A percentile compares a stretch with the other conserved stretches of the same genome.
These are phyloP conservation scores for Aspergillus nanangensis DNA, from an alignment of 495 filamentous ascomycete species.

Conservation along the genomic window DNA sequence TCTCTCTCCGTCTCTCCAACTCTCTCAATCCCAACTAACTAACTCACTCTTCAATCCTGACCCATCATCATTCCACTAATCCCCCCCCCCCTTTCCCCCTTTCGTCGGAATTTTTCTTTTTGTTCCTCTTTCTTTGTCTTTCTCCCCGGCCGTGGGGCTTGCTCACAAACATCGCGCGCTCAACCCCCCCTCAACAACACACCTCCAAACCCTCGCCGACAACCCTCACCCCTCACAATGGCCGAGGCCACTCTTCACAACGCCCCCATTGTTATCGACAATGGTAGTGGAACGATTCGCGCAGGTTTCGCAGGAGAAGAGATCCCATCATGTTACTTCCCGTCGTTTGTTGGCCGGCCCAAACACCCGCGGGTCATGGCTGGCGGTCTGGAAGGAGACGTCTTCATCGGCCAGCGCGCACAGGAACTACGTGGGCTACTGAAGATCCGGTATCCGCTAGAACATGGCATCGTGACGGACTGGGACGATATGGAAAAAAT, in stretches of 20 bases:
- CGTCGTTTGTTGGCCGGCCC: slow-evolving; percentile 95
- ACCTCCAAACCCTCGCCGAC: slow-evolving; percentile 11
- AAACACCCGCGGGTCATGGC: slow-evolving; percentile 96
- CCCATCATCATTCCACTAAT: too few relatives aligned
- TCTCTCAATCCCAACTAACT: too few relatives aligned
- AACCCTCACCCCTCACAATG: slow-evolving; percentile 49
- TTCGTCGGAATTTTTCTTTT: too few relatives aligned
- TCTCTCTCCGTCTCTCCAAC: neutral
- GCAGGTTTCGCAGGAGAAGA: slow-evolving; percentile 97
- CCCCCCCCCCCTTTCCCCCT: too few relatives aligned
- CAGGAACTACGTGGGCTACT: slow-evolving; percentile 89
- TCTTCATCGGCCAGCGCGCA: slow-evolving; percentile 92
- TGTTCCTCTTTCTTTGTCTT: neutral
- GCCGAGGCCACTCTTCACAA: slow-evolving; percentile 82
- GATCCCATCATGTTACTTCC: slow-evolving; percentile 91
- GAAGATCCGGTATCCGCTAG: slow-evolving; percentile 92
- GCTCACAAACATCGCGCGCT: slow-evolving; percentile 22
- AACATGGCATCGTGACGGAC: slow-evolving; percentile 97
- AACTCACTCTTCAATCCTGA: too few relatives aligned
- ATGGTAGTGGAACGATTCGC: slow-evolving; percentile 95
- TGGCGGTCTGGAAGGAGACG: slow-evolving; percentile 91
- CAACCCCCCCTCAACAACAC: slow-evolving; percentile 7
- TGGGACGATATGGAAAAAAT: slow-evolving; percentile 99
- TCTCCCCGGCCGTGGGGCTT: slow-evolving; percentile 35
- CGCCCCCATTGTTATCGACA: slow-evolving; percentile 97